phyloP scores from a whole-genome alignment of 306 rosid genomes.

The Prunus dulcis region DNA sequence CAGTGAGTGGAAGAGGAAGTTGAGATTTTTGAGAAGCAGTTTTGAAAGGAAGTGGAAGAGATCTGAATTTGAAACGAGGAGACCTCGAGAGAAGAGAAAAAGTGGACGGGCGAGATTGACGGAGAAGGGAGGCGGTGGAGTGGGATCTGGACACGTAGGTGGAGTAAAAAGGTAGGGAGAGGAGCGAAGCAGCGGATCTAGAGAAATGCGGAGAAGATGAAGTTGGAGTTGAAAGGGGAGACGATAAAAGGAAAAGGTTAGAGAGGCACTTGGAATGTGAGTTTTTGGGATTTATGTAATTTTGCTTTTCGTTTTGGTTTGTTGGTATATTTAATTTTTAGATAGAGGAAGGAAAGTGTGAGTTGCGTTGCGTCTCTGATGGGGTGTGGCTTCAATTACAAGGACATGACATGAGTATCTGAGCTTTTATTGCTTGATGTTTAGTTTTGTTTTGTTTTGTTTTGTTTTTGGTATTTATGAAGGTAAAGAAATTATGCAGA shows the following conservation, averaged over 20 bases:
- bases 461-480: too few relatives aligned
- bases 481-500: too few relatives aligned
- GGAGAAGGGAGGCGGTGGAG: neutral
- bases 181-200: constrained; percentile 18
- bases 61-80: constrained; percentile 38
- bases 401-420: neutral
- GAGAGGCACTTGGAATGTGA: neutral
- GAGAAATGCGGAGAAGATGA: constrained; percentile 5
- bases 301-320: neutral
- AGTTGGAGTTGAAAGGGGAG: neutral
- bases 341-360: neutral
- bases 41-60: constrained; percentile 14
- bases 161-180: neutral
- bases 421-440: neutral
- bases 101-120: constrained; percentile 35
- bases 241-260: neutral
- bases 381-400: neutral
- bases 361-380: neutral
- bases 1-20: neutral
- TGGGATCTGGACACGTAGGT: constrained; percentile 33
- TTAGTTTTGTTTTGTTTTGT: neutral
- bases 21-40: constrained; percentile 3
- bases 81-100: constrained; percentile 21
- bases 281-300: neutral
- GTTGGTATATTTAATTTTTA: neutral